phyloP scores from a whole-genome alignment of 2,329 filamentous ascomycete species.

The Alternaria sp. region DNA sequence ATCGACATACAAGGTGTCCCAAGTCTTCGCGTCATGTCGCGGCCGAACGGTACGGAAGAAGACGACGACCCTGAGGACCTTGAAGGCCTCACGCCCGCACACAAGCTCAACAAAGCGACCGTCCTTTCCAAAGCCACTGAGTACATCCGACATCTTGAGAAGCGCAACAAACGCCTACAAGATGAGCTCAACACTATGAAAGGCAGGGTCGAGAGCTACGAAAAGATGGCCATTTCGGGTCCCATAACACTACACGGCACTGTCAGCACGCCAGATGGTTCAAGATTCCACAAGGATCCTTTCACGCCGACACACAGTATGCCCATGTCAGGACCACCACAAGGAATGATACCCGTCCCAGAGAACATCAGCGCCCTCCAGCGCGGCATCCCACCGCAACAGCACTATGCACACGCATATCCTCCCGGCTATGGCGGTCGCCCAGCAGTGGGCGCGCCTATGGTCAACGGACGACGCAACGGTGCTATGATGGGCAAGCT shows the following conservation, averaged over 20 bases:
- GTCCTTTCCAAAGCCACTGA: slow-evolving; percentile 95
- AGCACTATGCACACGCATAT: slow-evolving; percentile 48
- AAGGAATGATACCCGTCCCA: slow-evolving; percentile 53
- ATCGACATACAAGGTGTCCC: slow-evolving; percentile 63
- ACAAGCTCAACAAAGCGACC: slow-evolving; percentile 98
- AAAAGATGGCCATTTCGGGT: slow-evolving; percentile 72
- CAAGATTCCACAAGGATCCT: slow-evolving; percentile 47
- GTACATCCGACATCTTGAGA: slow-evolving; percentile 92
- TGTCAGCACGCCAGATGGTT: slow-evolving; percentile 44
- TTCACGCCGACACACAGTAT: slow-evolving; percentile 38
- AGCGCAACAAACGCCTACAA: slow-evolving; percentile 79
- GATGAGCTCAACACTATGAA: slow-evolving; percentile 85
- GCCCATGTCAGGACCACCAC: slow-evolving; percentile 40
- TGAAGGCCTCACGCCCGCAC: slow-evolving; percentile 72
- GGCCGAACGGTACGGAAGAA: slow-evolving; percentile 64
- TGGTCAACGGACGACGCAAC: slow-evolving; percentile 52
- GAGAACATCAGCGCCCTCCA: slow-evolving; percentile 51
- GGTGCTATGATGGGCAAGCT: slow-evolving; percentile 71
- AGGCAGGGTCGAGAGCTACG: slow-evolving; percentile 67
- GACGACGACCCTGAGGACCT: slow-evolving; percentile 84
- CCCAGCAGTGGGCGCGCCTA: slow-evolving; percentile 34
- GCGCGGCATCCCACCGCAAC: slow-evolving; percentile 44
- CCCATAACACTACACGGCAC: slow-evolving; percentile 47
- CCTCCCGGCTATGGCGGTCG: slow-evolving; percentile 39
- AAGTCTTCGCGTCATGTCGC: slow-evolving; percentile 82